phyloP scores from a whole-genome alignment of 257 asterid species.

The Nicotiana paniculata region DNA sequence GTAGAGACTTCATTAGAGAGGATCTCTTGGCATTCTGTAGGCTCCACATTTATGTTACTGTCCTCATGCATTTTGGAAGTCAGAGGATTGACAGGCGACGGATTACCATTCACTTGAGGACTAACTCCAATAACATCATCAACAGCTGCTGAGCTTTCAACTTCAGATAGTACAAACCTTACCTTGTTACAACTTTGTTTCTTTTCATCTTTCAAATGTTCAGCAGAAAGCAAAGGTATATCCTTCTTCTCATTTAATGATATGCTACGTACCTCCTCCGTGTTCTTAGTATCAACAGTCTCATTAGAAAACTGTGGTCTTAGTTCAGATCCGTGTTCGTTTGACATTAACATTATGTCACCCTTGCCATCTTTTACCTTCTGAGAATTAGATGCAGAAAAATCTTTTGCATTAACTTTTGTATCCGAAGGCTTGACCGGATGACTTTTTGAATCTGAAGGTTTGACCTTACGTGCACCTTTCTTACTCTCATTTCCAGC shows the following conservation, averaged over 20 bases:
- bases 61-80: conserved; percentile 15
- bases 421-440: conserved; percentile 3
- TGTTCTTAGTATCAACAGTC: conserved; percentile 22
- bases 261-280: conserved; percentile 32
- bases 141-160: conserved; percentile 2
- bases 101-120: conserved; percentile 5
- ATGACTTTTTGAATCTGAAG: conserved; percentile 21
- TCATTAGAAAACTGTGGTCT: conserved; percentile 1
- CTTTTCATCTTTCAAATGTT: conserved; percentile 21
- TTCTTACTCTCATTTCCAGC: conserved; percentile 25
- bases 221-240: conserved; percentile 9
- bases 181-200: background rate
- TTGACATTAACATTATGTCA: background rate
- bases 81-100: background rate
- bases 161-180: background rate
- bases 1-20: conserved; percentile 32
- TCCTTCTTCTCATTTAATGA: conserved; percentile 39
- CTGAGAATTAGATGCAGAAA: conserved; percentile 21
- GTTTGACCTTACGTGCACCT: conserved; percentile 20
- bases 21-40: conserved; percentile 30
- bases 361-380: background rate
- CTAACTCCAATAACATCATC: conserved; percentile 8
- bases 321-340: background rate
- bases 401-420: conserved; percentile 16
- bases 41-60: conserved; percentile 20